Base-by-base conservation (phyloP, 83 land plant genomes). In the Picea abies region DNA sequence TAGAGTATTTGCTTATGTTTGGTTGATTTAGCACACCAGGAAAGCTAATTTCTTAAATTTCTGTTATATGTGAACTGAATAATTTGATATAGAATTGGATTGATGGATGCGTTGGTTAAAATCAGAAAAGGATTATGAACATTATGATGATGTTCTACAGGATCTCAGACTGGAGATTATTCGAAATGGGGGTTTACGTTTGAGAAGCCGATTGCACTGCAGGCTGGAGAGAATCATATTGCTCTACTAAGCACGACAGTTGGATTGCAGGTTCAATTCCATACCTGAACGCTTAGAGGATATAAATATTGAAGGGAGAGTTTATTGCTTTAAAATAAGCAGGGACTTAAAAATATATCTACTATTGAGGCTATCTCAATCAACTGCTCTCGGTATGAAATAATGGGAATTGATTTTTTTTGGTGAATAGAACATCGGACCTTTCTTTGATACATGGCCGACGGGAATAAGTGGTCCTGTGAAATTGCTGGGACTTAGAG, bases 191-290 rank as follows among this genome's bases (percentile, higher is more conserved):
- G 25, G 2, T 89, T 83, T 63, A 62, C 64, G 1, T 86, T 88
- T 29, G 85, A 90, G 84, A 22, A 47, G 3, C 76, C 83, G 0
- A 83, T 92, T n/a, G 69, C 72, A 56, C 32, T 94, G 35, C 86
- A 88, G 52, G 49, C 78, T 17, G 94, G 92, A 12, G 80, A 58
- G 22, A 92, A 94, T 63, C 1, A 52, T 22, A 80, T 94, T 0
- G 49, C 91, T 0, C 44, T 94, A 17, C 88, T 94, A 29, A 92
- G 96, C 79, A 87, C 86, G 37, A 92, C 96, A 4, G 90, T 94
- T 85, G 96, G 96, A 12, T 72, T 88, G 17, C 76, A 82, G 90
- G 95, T 56, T 56, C 60, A 56, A 14, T 56, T 56, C 60, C 16
- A 56, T 3, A 56, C 60, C 60, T 56, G 60, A 56, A 16, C 16